A percentile compares a stretch with the other conserved stretches of the same genome.
These are phyloP conservation scores for Candida neerlandica DNA, from an alignment of 1,139 yeast species.

Conservation along the genomic window DNA sequence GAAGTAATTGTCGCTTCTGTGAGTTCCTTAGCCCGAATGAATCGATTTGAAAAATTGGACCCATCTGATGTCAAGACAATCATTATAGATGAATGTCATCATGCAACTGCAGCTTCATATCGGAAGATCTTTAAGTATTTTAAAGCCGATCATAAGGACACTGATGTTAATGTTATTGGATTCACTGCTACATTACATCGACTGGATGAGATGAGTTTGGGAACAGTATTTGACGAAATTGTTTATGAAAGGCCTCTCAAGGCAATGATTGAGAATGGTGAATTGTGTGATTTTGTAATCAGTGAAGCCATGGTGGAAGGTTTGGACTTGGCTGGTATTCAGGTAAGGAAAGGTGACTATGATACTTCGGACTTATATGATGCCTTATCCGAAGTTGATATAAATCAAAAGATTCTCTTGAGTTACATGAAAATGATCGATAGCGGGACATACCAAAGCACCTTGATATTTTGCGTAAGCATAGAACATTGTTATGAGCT, in stretches of 20 bases:
- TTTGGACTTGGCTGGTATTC: constrained; percentile 38
- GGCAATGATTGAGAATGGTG: constrained; percentile 70
- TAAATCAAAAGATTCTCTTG: constrained; percentile 26
- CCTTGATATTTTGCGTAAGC: constrained; percentile 79
- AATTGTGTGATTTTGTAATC: constrained; percentile 71
- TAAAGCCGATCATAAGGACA: constrained; percentile 44
- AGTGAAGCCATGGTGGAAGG: constrained; percentile 55
- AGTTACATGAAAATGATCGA: constrained; percentile 55
- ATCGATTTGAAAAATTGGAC: constrained; percentile 56
- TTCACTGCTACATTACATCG: constrained; percentile 83
- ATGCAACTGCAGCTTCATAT: constrained; percentile 79
- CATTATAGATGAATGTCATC: constrained; percentile 92
- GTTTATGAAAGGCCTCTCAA: constrained; percentile 68
- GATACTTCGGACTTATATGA: constrained; percentile 51
- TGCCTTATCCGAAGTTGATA: constrained; percentile 55
- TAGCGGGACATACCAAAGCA: constrained; percentile 50
- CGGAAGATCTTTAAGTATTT: constrained; percentile 59
- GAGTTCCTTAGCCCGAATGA: constrained; percentile 55
- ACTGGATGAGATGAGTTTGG: constrained; percentile 64
- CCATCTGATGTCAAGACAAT: constrained; percentile 68
- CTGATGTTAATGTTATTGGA: constrained; percentile 66
- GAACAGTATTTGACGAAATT: constrained; percentile 67
- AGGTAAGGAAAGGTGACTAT: constrained; percentile 53
- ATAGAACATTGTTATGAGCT: constrained; percentile 64
- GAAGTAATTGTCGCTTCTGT: constrained; percentile 82